Conservation (phyloP, 768 basidiomycete species). For the Lyophyllum shimeji region DNA sequence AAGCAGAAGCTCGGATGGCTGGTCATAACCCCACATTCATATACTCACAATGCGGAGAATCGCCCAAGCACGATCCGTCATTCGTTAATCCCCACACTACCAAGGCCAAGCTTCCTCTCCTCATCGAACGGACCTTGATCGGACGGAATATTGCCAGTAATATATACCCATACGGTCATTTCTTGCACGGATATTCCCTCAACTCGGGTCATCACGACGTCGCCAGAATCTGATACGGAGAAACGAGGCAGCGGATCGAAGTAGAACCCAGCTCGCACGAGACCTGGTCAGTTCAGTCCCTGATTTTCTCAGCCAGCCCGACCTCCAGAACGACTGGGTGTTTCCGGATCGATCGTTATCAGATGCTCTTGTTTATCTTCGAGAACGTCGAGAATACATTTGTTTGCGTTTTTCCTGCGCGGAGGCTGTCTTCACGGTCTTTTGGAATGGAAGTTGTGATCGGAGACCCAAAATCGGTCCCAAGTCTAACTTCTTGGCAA, state of each 20-base stretch:
- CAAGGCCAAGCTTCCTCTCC: slow-evolving; percentile 2
- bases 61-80: background rate
- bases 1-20: slow-evolving; percentile 38
- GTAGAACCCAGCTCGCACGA: background rate
- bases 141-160: slow-evolving; percentile 5
- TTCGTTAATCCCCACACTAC: background rate
- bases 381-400: background rate
- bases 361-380: background rate
- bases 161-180: slow-evolving; percentile 7
- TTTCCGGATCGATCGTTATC: slow-evolving; percentile 5
- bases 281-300: background rate
- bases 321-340: background rate
- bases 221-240: slow-evolving; percentile 4
- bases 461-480: background rate
- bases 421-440: background rate
- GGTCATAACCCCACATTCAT: slow-evolving; percentile 29
- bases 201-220: background rate
- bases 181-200: background rate
- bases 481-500: background rate
- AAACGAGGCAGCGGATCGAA: background rate
- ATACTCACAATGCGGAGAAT: slow-evolving; percentile 7
- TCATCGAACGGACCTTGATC: slow-evolving; percentile 9
- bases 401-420: background rate
- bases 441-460: background rate
- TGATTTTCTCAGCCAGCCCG: background rate